A percentile compares a stretch with the other conserved stretches of the same genome.
Evolutionary conservation across 2,329 filamentous ascomycete species (phyloP).

Genomic region (Aspergillus bombycis): DNA sequence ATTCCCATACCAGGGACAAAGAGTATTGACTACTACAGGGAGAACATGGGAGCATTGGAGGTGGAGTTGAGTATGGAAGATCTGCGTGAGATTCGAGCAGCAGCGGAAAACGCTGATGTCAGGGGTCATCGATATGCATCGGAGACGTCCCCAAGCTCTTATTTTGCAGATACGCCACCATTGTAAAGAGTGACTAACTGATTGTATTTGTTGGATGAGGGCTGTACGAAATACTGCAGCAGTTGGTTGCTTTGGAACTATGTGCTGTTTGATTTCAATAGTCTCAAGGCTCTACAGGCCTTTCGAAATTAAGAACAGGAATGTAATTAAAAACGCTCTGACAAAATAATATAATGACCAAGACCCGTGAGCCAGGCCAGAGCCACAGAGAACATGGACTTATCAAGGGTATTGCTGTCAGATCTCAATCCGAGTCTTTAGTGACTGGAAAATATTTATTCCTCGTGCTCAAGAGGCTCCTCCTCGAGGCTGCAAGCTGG

Average conservation of each 20-base stretch:
- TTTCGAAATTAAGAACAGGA: conserved; percentile 39
- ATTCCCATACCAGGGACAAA: conserved; percentile 64
- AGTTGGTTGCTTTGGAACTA: conserved; percentile 37
- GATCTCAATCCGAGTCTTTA: conserved; percentile 31
- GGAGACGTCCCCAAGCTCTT: neutral
- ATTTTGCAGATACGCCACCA: conserved; percentile 18
- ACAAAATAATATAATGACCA: conserved; percentile 36
- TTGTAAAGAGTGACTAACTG: neutral
- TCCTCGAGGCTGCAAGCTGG: conserved; percentile 64
- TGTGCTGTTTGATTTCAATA: conserved; percentile 34
- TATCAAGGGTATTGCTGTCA: conserved; percentile 42
- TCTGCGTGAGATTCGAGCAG: conserved; percentile 15
- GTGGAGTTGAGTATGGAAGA: conserved; percentile 21
- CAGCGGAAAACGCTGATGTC: conserved; percentile 10
- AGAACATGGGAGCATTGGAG: conserved; percentile 40
- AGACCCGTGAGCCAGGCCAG: conserved; percentile 26
- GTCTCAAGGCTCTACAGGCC: conserved; percentile 24
- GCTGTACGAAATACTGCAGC: neutral
- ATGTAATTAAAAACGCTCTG: conserved; percentile 42
- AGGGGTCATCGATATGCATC: conserved; percentile 16
- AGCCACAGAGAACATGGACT: conserved; percentile 38
- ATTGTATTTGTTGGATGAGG: neutral
- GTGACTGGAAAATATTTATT: conserved; percentile 53
- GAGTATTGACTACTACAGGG: conserved; percentile 48
- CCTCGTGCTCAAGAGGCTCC: conserved; percentile 71